Base-by-base conservation (phyloP, 1,284 basidiomycete genomes). In the Apiotrichum domesticum region DNA sequence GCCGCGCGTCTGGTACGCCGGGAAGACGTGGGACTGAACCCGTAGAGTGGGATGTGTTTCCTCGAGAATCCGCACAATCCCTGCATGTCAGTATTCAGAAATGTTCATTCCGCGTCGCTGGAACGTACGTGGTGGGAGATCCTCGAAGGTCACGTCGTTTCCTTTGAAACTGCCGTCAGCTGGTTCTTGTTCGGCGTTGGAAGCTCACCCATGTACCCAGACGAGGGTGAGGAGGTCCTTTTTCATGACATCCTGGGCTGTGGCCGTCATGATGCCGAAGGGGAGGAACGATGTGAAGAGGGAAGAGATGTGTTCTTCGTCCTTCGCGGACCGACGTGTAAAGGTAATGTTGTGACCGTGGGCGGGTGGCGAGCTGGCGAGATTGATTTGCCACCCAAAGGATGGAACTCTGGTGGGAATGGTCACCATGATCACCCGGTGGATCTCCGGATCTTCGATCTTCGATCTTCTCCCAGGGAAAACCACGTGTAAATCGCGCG, bases 1-100 rank as follows among this genome's bases (percentile, higher is more conserved):
- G 47, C 92, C 91, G 67, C 88, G 90, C 9, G 90, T 94, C 84
- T 96, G 89, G 68, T 96, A 97, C 3, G 85, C 86, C 34, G 93
- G 93, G 71, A 96, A 97, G 6, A 92, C 80, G 11, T 86, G 76
- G 52, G 84, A 87, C 70, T 92, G 85, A 7, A 90, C 85, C 15
- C 72, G 69, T 2, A 85, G 74, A 1, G 65, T 66, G 0, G 77
- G 70, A 44, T 79, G 73, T 0, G 80, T 80, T 39, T 77, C 72
- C 46, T 72, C 66, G 4, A 96, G 79, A 41, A 94, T 78, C 68
- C 94, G 88, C 49, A 83, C 82, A 32, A 97, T 78, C 47, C 91
- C 82, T 63, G 83, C 77, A 9, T 14, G 37, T 39, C 37, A 39
- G 37, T 14, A 39, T 29, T 29, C 29, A 14, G 41, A 42, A 7